Base-by-base conservation (phyloP, 202 grass and related monocot genomes). In the Panicum virgatum region DNA sequence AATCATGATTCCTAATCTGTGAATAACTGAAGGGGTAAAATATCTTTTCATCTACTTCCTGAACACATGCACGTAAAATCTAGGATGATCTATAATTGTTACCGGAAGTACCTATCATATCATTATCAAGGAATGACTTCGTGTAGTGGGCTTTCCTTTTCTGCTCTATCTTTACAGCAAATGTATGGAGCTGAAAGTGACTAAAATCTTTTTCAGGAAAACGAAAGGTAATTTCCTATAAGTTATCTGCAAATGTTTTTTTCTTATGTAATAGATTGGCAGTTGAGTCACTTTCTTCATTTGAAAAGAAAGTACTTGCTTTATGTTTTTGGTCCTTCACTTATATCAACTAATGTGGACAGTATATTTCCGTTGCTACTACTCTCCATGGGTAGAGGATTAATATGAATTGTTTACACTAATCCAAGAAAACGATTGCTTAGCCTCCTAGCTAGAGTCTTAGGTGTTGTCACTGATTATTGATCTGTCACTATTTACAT, bases 131-230 rank as follows among this genome's bases (percentile, higher is more conserved):
- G 53, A 72, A 48, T 72, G 79, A 61, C 40, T 72, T 71, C 50
- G 7, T 69, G 51, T 59, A 81, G 66, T 61, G 67, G 60, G 32
- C 8, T 79, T 79, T 53, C 8, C 13, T 79, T 79, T 52, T 75
- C 34, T 44, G 1, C n/a, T 72, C 10, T 80, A 42, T 26, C 57
- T 80, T 86, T 37, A 73, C 46, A 86, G 59, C 46, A 66, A 61
- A 73, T 16, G 12, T 36, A 56, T 43, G 78, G 68, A 71, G 10
- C 52, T 48, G 16, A 0, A 3, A 71, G 36, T 27, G 62, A 42
- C 18, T 44, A 43, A 15, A 25, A 63, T 77, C 52, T 64, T 87
- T 82, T 63, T 29, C 23, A 62, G 14, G 54, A 63, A 87, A 87
- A 75, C 1, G 19, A 82, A 53, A 77, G 63, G 62, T 58, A 23